Evolutionary conservation across 2,329 filamentous ascomycete species (phyloP).

Genomic region (Arthrinium puccinioides): DNA sequence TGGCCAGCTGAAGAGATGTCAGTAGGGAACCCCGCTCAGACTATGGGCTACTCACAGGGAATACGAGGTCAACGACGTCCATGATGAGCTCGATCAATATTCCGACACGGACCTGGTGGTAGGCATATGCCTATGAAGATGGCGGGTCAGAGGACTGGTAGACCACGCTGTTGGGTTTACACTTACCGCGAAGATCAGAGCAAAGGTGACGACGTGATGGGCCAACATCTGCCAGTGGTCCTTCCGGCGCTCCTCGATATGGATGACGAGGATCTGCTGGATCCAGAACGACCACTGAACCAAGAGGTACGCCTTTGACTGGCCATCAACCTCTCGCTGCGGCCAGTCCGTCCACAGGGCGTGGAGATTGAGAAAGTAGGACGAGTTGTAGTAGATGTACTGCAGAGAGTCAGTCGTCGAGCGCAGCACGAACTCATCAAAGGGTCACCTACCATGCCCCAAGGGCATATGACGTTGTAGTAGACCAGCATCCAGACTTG

Average conservation of each 20-base stretch:
- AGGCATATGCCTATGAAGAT: constrained; percentile 69
- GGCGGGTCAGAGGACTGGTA: no score
- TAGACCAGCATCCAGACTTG: constrained; percentile 87
- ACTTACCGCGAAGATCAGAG: constrained; percentile 65
- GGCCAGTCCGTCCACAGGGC: constrained; percentile 84
- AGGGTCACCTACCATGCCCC: constrained; percentile 64
- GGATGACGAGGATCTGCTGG: constrained; percentile 86
- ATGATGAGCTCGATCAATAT: constrained; percentile 84
- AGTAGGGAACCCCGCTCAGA: constrained; percentile 3
- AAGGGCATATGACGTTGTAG: constrained; percentile 69
- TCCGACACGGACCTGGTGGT: constrained; percentile 77
- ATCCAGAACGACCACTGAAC: constrained; percentile 90
- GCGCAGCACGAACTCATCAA: background rate
- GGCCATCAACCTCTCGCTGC: constrained; percentile 60
- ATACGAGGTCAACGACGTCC: constrained; percentile 82
- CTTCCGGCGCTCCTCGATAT: constrained; percentile 87
- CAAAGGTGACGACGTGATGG: constrained; percentile 82
- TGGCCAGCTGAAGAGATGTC: constrained; percentile 56
- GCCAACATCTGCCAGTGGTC: constrained; percentile 93
- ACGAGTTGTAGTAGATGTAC: constrained; percentile 71
- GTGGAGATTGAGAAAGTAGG: constrained; percentile 68
- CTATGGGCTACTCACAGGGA: constrained; percentile 57
- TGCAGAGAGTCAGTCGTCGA: constrained; percentile 24
- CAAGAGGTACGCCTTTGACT: constrained; percentile 83
- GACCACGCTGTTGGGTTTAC: no score